phyloP scores from a whole-genome alignment of 2,329 filamentous ascomycete genomes.

The Aspergillus sp. region DNA sequence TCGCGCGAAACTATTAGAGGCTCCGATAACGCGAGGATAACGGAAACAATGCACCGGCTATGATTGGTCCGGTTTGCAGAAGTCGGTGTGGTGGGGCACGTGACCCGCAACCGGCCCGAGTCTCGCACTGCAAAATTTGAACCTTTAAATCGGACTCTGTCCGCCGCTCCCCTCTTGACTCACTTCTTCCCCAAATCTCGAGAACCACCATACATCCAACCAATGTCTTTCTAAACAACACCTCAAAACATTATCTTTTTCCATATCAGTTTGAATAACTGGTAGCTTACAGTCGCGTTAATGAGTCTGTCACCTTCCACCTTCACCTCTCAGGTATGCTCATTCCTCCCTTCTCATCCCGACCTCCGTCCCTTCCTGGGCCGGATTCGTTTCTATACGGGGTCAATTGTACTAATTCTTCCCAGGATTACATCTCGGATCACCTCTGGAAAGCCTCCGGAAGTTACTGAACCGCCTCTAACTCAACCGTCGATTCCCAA shows the following conservation, averaged over 20 bases:
- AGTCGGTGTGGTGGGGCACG: conserved; percentile 31
- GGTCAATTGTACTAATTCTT: background rate
- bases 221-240: conserved; percentile 31
- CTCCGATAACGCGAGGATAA: conserved; percentile 10
- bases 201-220: conserved; percentile 3
- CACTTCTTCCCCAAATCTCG: conserved; percentile 10
- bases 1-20: background rate
- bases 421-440: conserved; percentile 66
- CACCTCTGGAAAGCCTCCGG: conserved; percentile 68
- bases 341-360: background rate
- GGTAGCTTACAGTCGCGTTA: conserved; percentile 59
- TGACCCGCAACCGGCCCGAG: conserved; percentile 26
- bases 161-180: conserved; percentile 6
- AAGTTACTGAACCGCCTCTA: conserved; percentile 48
- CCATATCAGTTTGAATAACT: conserved; percentile 30
- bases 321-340: conserved; percentile 80
- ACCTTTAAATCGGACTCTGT: conserved; percentile 6
- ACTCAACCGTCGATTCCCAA: background rate
- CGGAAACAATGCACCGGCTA: conserved; percentile 7
- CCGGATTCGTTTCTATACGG: background rate
- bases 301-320: conserved; percentile 82
- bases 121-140: conserved; percentile 13
- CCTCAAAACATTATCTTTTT: background rate
- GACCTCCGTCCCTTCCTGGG: background rate
- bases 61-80: conserved; percentile 26